Base-by-base conservation (phyloP, 805 yeast genomes). In the Lipomyces mesembrius region DNA sequence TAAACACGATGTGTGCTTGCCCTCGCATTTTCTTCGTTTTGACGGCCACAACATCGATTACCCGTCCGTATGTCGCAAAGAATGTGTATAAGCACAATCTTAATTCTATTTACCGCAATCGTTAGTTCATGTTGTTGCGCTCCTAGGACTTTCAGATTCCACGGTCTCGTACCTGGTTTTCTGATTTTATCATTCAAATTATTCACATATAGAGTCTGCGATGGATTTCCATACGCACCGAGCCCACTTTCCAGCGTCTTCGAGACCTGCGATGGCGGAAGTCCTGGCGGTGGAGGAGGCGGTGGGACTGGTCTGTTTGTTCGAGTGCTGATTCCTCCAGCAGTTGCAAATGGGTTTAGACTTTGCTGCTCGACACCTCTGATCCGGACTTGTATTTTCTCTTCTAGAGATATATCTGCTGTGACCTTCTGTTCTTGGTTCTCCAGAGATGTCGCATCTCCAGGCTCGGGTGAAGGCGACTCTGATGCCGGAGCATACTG, bases 1-100 rank as follows among this genome's bases (percentile, higher is more conserved):
- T 70, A 57, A 77, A 81, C 34, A 76, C 82, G 9, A 81, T 64
- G 60, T 77, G 80, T 1, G 83, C 83, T 72, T 80, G 83, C 27
- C 83, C 83, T 7, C 83, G 72, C 83, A 80, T 79, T 57, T 71
- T 72, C 34, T 76, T 73, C 20, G 79, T 75, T 61, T 78, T 79
- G 65, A 74, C 69, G 3, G 81, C 77, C 29, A 80, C 77, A 17
- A 80, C 63, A 35, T 77, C 78, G 2, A 79, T 54, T 3, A 80
- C 71, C 17, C 71, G 75, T 29, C 83, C 83, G 62, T 75, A 79
- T 2, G 74, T 62, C n/a, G 80, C 73, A 70, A 80, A 80, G 9
- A 80, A 72, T 72, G 77, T 61, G 70, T 79, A 80, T 57, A 80
- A 72, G 22, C 74, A 70, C 29, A 67, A 59, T 57, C 75, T 71